Evolutionary conservation across 2,329 filamentous ascomycete species (phyloP), one percentile per base, ranked within the genome.

Genomic region (Hymenoscyphus infarciens): DNA sequence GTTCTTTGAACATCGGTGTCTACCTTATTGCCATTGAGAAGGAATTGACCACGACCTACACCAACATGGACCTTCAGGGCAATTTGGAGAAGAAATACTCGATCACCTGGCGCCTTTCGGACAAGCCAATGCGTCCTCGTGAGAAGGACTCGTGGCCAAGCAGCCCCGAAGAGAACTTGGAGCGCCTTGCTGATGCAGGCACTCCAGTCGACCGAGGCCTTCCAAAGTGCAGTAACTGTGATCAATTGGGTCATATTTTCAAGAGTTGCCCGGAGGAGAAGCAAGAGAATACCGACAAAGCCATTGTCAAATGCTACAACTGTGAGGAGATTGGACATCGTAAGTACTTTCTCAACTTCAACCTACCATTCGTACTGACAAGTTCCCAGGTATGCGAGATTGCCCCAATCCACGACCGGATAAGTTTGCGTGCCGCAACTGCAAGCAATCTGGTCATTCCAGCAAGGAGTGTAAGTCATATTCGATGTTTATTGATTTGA

Each of bases 41-140:
- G 67, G 76, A 82, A 38, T 74, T 89, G 33, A 72, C 79, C 0
- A 71, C 76, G 1, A 84, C 85, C 5, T 82, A 87, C 67, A 89
- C 86, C 64, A 87, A 89, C 75, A 88, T 91, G 84, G 87, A 91
- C 66, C 77, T 90, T 1, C 87, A 91, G 70, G 88, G 88, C 5
- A 84, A 88, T 64, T 77, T 88, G 22, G 82, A 82, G 62, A 86
- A 86, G 74, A 86, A 86, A 72, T 90, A 82, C 68, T 82, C 82
- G 0, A 78, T 91, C 57, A 83, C 83, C 0, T 86, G 87, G 71
- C 84, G 88, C 57, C 85, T 87, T 68, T 80, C 79, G 1, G 75
- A 81, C 35, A 83, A 83, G 67, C 83, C 87, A 0, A 74, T 77
- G 22, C 83, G 86, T 2, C 83, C 83, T 33, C 83, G 83, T 59